These are phyloP conservation scores for Neoscytalidium dimidiatum DNA, from an alignment of 2,329 filamentous ascomycete species.

Conservation along the genomic window DNA sequence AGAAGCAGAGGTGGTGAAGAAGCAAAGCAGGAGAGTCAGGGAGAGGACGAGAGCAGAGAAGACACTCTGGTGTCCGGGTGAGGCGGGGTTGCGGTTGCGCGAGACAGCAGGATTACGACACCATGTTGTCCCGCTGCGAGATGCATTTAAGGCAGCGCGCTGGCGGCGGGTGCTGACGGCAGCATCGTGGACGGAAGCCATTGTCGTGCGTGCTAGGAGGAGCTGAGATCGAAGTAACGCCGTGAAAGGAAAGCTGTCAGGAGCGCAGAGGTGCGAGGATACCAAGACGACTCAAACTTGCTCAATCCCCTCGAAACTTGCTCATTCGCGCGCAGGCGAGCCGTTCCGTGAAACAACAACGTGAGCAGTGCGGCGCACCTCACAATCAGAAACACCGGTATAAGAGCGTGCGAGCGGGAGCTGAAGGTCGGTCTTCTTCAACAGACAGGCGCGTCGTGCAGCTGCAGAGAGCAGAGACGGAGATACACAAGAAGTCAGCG, in stretches of 20 bases:
- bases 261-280: neutral
- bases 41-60: neutral
- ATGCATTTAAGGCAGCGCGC: constrained; percentile 1
- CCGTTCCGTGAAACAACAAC: neutral
- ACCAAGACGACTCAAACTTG: constrained; percentile 19
- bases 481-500: neutral
- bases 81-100: neutral
- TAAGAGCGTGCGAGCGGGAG: neutral
- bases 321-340: constrained; percentile 7
- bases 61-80: neutral
- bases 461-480: neutral
- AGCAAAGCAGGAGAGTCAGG: neutral
- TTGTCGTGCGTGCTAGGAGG: neutral
- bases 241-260: neutral
- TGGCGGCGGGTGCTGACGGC: neutral
- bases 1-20: constrained; percentile 12
- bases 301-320: constrained; percentile 18
- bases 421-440: neutral
- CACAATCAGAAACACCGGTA: neutral
- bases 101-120: constrained; percentile 9
- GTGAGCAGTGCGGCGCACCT: neutral
- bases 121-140: constrained; percentile 11
- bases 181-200: neutral
- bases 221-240: neutral
- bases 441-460: neutral